phyloP scores from a whole-genome alignment of 2,329 filamentous ascomycete species.

The Thyridium curvatum region DNA sequence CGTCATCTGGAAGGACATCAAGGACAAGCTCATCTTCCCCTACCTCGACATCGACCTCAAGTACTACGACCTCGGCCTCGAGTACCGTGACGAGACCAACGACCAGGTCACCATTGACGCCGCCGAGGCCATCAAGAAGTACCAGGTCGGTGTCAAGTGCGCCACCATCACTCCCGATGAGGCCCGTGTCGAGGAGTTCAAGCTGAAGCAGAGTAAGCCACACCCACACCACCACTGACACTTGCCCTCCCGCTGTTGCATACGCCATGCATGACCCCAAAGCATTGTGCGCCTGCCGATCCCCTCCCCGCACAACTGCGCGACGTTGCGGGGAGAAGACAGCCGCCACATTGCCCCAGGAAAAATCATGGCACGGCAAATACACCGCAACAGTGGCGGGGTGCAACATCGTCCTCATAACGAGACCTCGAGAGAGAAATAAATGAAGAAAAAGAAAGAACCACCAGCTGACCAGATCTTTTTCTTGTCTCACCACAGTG shows the following conservation, averaged over 20 bases:
- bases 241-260: not conserved
- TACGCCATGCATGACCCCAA: not conserved
- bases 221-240: not conserved
- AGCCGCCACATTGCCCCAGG: no score
- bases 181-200: conserved; percentile 93
- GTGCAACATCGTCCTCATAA: conserved; percentile 6
- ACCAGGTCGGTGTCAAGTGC: conserved; percentile 97
- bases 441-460: conserved; percentile 1
- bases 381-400: not conserved
- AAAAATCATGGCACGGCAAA: no score
- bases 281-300: no score
- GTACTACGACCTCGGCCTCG: conserved; percentile 91
- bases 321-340: no score
- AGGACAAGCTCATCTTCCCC: conserved; percentile 96
- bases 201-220: conserved; percentile 87
- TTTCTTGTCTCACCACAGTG: conserved; percentile 51
- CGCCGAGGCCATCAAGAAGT: conserved; percentile 97
- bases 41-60: conserved; percentile 98
- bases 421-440: no score
- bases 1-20: conserved; percentile 99
- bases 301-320: no score
- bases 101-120: conserved; percentile 94
- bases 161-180: conserved; percentile 99
- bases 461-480: conserved; percentile 5
- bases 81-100: conserved; percentile 92